Conservation (phyloP, 805 yeast species). For the Teunomyces cretensis region DNA sequence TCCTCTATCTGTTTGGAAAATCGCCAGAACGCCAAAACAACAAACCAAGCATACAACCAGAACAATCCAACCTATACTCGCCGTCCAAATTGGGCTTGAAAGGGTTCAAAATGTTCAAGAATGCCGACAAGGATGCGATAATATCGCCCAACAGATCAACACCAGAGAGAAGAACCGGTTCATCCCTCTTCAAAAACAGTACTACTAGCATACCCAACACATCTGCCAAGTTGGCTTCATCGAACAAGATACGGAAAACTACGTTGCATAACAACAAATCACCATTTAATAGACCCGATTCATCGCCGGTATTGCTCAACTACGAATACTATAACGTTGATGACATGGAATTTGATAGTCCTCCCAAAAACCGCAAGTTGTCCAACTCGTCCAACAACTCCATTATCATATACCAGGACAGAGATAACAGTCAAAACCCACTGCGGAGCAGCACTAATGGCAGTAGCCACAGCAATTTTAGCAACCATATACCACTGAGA, state of each 20-base stretch:
- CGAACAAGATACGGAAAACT: conserved; percentile 14
- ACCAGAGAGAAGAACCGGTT: conserved; percentile 10
- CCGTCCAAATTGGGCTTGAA: conserved; percentile 30
- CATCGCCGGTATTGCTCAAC: conserved; percentile 10
- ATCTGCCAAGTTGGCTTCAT: background rate
- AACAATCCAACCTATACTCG: conserved; percentile 16
- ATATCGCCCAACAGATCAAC: conserved; percentile 28
- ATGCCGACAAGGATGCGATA: conserved; percentile 32
- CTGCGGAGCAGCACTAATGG: conserved; percentile 3
- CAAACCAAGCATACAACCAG: background rate
- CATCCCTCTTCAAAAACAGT: conserved; percentile 3
- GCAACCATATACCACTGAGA: conserved; percentile 2
- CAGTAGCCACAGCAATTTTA: conserved; percentile 2
- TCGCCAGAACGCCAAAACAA: conserved; percentile 5
- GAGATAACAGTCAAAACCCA: conserved; percentile 3
- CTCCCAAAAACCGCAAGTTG: conserved; percentile 28
- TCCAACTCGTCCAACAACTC: conserved; percentile 20
- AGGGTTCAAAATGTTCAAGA: conserved; percentile 36
- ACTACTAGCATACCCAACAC: background rate
- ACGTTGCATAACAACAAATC: conserved; percentile 12
- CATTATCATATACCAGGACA: conserved; percentile 26
- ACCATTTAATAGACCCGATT: conserved; percentile 12
- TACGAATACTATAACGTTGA: conserved; percentile 28
- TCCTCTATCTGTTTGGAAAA: conserved; percentile 10
- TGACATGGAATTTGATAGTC: conserved; percentile 29